Base-by-base conservation (phyloP, 768 basidiomycete genomes). In the Auriculariales sp. region DNA sequence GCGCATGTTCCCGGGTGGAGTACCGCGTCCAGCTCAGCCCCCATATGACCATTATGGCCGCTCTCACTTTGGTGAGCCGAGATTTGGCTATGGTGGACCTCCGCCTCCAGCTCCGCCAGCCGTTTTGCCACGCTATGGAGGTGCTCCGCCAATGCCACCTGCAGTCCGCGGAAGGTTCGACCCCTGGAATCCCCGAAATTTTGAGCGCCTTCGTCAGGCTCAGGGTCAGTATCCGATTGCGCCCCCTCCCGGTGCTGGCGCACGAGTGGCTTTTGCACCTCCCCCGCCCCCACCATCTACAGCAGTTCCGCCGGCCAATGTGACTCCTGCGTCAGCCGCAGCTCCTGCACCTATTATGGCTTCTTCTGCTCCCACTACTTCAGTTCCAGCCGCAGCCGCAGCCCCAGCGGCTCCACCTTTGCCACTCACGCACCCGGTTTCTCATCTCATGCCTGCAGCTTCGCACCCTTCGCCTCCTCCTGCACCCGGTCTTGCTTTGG, bases 81-180 rank as follows among this genome's bases (percentile, higher is more conserved):
- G 12, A 25, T 9, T 24, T 25, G 15, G 7, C 30, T n/a, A n/a
- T 25, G 7, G 29, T 1, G 19, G 29, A n/a, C 50, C 50, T 5
- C 50, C 49, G 49, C 42, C 49, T 5, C 49, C 50, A n/a, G 30
- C 45, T 50, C 42, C 32, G 27, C 17, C 31, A 25, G 31, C 34
- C 6, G 29, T 28, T 42, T 19, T 27, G 22, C 34, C 47, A 7
- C 51, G 39, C 39, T 44, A 44, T 44, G 14, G 22, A 12, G 27
- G 22, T 4, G 39, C 39, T 11, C 39, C 39, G 19, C 17, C 22
- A 19, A 19, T 25, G 19, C 39, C 39, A 9, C n/a, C n/a, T n/a
- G n/a, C n/a, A n/a, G n/a, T n/a, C n/a, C 22, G 39, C 39, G 39
- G 19, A 12, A 19, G 39, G 7, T 44, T 44, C 19, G 39, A 44